Evolutionary conservation across 441 rosid genomes (phyloP), one percentile per base, ranked within the genome.

Genomic region (Euphorbia corollata): DNA sequence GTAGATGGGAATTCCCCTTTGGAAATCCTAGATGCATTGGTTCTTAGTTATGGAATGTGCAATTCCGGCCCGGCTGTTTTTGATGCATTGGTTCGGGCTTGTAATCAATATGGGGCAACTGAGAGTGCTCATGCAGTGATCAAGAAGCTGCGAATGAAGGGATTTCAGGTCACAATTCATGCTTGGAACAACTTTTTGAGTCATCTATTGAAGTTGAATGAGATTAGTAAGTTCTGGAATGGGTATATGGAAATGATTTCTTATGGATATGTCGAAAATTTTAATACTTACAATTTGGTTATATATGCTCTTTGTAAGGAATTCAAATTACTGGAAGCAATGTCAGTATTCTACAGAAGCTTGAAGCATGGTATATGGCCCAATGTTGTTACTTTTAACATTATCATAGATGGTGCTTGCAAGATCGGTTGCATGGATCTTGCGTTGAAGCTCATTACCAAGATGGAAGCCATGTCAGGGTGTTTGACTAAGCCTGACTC

Each of bases 131-230:
- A 83, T 73, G 78, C 77, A 53, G 73, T 91, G 34, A 73, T 91
- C 12, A 80, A 65, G 74, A 73, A 76, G 85, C 85, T 58, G 80
- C 85, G 71, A 45, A 47, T 27, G 72, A 77, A 64, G 87, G 96
- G 65, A 80, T 82, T 23, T 84, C 83, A 87, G 89, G 91, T 64
- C 83, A 86, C 53, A 78, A 79, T 58, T 80, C 88, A 78, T 83
- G 89, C 96, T 10, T 91, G 88, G 77, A 91, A 91, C 65, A 85
- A 92, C 32, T 74, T 87, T 6, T 71, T 91, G 65, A 92, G 87
- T 67, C 84, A 88, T n/a, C 73, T 84, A 43, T 71, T 88, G 48
- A 86, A 69, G 97, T 75, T 74, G 79, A 64, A 82, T 69, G 75
- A 74, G 63, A 57, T 71, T 77, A 34, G 74, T 81, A 63, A 78